Percentiles rank a stretch among this genome's conserved stretches.
phyloP scores from a whole-genome alignment of 768 basidiomycete species.

The Podaxis sp. region DNA sequence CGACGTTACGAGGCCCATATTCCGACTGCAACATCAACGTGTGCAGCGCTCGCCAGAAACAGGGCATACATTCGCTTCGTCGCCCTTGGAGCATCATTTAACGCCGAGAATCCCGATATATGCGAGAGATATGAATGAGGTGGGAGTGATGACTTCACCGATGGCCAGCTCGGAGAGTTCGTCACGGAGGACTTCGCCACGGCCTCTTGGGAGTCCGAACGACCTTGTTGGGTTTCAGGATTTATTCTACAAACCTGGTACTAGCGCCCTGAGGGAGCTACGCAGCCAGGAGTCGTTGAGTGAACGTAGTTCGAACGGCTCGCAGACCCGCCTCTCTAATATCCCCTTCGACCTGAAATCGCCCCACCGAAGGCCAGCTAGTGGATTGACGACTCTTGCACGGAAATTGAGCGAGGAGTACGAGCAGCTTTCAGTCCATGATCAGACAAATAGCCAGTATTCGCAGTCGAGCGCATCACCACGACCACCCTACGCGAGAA shows the following conservation, averaged over 20 bases:
- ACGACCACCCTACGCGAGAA: conserved; percentile 18
- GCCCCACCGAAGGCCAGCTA: conserved; percentile 36
- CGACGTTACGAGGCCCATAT: conserved; percentile 31
- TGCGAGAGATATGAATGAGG: conserved; percentile 5
- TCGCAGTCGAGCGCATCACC: conserved; percentile 25
- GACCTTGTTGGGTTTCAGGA: conserved; percentile 76
- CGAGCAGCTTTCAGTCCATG: conserved; percentile 38
- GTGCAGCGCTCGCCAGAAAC: conserved; percentile 10
- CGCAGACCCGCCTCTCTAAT: conserved; percentile 26
- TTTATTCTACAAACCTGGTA: conserved; percentile 62
- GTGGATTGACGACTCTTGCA: conserved; percentile 48
- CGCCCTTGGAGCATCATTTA: conserved; percentile 11
- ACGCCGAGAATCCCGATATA: conserved; percentile 13
- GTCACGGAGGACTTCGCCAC: conserved; percentile 45
- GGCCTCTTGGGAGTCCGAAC: conserved; percentile 57
- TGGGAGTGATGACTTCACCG: conserved; percentile 16
- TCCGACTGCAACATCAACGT: conserved; percentile 16
- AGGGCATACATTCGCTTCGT: conserved; percentile 24
- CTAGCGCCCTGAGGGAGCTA: conserved; percentile 1
- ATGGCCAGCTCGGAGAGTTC: conserved; percentile 19
- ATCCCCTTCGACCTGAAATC: conserved; percentile 35
- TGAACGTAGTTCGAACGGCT: conserved; percentile 10
- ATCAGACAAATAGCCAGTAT: conserved; percentile 28
- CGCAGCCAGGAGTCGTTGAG: conserved; percentile 12
- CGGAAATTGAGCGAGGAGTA: conserved; percentile 53